Percentiles rank a stretch among this genome's conserved stretches.
These are phyloP conservation scores for Globisporangium rhizosaccharum DNA, from an alignment of 352 stramenopile genomes.

Conservation along the genomic window DNA sequence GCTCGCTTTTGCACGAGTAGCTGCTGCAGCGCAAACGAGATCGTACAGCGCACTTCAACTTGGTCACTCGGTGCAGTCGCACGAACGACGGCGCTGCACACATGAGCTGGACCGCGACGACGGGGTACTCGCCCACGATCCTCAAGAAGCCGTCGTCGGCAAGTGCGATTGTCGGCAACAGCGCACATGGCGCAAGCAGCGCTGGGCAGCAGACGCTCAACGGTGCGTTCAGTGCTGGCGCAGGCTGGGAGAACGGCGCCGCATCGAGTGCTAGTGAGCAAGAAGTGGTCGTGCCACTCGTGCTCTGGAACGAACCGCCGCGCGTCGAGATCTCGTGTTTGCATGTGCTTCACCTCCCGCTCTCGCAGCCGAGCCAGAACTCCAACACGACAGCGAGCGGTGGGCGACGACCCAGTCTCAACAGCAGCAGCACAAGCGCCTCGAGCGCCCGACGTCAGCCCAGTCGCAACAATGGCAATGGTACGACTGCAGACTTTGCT, in stretches of 20 bases:
- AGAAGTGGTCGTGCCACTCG: slow-evolving; percentile 60
- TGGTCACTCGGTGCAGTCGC: not conserved
- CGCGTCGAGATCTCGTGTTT: slow-evolving; percentile 45
- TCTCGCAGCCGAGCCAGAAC: slow-evolving; percentile 64
- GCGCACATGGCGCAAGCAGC: not conserved
- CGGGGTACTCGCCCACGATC: slow-evolving; percentile 18
- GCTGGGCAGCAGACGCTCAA: not conserved
- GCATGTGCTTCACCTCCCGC: slow-evolving; percentile 60
- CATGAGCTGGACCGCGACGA: slow-evolving; percentile 25
- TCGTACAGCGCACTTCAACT: slow-evolving; percentile 11
- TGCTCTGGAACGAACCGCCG: slow-evolving; percentile 62
- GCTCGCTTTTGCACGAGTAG: not conserved
- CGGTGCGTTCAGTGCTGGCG: not conserved
- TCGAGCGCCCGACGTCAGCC: not conserved
- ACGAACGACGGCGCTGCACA: not conserved
- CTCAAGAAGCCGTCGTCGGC: slow-evolving; percentile 17
- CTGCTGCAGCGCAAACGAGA: not conserved
- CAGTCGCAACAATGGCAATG: not conserved
- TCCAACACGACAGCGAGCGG: slow-evolving; percentile 36
- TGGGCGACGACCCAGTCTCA: slow-evolving; percentile 7
- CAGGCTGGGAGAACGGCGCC: slow-evolving; percentile 1
- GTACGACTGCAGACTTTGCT: slow-evolving; percentile 1
- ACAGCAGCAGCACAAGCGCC: not conserved
- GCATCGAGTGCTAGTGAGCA: not conserved
- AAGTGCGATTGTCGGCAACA: slow-evolving; percentile 4